Conservation (phyloP, 805 yeast species). For the Saturnispora saitoi region DNA sequence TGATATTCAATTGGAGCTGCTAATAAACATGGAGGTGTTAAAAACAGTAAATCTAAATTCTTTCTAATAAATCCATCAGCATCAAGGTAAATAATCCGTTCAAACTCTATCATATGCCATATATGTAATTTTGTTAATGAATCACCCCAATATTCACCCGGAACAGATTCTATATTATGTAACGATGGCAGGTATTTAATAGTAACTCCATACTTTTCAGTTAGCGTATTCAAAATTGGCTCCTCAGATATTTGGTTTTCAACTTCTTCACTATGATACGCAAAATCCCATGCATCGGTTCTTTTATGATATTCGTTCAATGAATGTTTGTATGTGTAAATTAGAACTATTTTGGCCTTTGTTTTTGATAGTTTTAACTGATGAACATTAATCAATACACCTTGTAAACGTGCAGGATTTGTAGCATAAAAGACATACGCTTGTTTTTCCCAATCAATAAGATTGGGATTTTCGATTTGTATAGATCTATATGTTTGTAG, state of each 20-base stretch:
- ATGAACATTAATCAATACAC: slow-evolving; percentile 41
- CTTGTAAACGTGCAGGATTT: slow-evolving; percentile 39
- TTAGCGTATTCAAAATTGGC: slow-evolving; percentile 1
- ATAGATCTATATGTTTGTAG: slow-evolving; percentile 12
- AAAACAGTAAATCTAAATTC: slow-evolving; percentile 43
- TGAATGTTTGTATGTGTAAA: slow-evolving; percentile 25
- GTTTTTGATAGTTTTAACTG: slow-evolving; percentile 29
- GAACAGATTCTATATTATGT: slow-evolving; percentile 11
- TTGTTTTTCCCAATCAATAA: slow-evolving; percentile 33
- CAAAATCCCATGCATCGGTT: slow-evolving; percentile 3
- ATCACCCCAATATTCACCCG: slow-evolving; percentile 33
- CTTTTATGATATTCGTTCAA: slow-evolving; percentile 5
- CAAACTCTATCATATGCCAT: slow-evolving; percentile 41
- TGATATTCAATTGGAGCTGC: slow-evolving; percentile 35
- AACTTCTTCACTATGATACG: not conserved
- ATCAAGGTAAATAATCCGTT: slow-evolving; percentile 49
- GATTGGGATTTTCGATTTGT: slow-evolving; percentile 6
- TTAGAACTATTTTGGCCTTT: slow-evolving; percentile 39
- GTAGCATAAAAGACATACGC: slow-evolving; percentile 63
- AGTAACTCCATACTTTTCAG: slow-evolving; percentile 18
- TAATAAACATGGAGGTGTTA: slow-evolving; percentile 38
- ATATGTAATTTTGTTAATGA: slow-evolving; percentile 49
- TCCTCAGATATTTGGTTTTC: not conserved
- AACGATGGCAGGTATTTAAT: slow-evolving; percentile 24
- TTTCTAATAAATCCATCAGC: slow-evolving; percentile 40